Percentiles rank a stretch among this genome's conserved stretches.
phyloP scores from a whole-genome alignment of 2,329 filamentous ascomycete species.

The Parastagonospora avenae region DNA sequence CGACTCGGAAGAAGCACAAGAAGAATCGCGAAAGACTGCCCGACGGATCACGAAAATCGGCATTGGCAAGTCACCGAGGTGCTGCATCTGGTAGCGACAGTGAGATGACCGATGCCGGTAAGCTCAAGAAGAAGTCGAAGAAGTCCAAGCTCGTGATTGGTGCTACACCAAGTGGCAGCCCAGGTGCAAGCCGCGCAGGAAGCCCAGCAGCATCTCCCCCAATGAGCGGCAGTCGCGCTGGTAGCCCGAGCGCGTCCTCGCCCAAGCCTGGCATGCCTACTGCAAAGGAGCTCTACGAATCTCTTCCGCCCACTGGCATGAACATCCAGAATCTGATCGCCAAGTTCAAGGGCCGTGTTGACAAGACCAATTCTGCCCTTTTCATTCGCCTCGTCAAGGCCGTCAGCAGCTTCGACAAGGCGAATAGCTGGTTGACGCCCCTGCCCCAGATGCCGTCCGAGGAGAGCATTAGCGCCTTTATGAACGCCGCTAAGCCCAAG shows the following conservation, averaged over 20 bases:
- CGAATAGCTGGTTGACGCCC: constrained; percentile 35
- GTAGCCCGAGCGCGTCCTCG: constrained; percentile 29
- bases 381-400: constrained; percentile 54
- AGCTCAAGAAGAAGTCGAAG: constrained; percentile 61
- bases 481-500: constrained; percentile 18
- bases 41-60: constrained; percentile 33
- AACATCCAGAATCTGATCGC: constrained; percentile 48
- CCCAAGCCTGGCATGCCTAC: constrained; percentile 44
- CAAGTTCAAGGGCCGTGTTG: constrained; percentile 50
- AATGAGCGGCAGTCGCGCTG: constrained; percentile 36
- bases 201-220: constrained; percentile 46
- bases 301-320: constrained; percentile 53
- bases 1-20: constrained; percentile 67
- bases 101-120: constrained; percentile 71
- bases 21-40: constrained; percentile 41
- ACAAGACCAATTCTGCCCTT: constrained; percentile 39
- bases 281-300: constrained; percentile 51
- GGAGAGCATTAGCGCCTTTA: constrained; percentile 29
- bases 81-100: constrained; percentile 72
- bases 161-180: constrained; percentile 63
- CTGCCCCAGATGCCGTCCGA: constrained; percentile 38
- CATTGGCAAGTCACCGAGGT: constrained; percentile 37
- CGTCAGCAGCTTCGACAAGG: constrained; percentile 39
- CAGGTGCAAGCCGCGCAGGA: constrained; percentile 62
- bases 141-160: constrained; percentile 62